Conservation (phyloP, 83 land plant species). For the Isoetes engelmannii region DNA sequence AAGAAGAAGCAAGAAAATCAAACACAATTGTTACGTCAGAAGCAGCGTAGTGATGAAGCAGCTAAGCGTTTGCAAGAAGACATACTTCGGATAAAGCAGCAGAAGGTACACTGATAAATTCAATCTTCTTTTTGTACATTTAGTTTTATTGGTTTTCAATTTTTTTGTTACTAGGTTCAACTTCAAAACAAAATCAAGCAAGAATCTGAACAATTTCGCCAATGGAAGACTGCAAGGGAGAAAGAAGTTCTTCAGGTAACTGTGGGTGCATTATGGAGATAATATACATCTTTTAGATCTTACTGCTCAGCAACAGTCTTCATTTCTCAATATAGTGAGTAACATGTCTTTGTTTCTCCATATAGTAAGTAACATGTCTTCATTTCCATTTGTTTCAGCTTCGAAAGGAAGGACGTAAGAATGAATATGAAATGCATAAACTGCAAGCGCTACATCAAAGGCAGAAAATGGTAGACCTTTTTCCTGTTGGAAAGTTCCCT, state of each 20-base stretch:
- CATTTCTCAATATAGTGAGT: too few relatives aligned
- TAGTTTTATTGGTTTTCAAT: neutral
- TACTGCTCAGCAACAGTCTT: too few relatives aligned
- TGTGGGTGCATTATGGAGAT: too few relatives aligned
- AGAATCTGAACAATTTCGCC: conserved; percentile 92
- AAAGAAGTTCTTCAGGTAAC: conserved; percentile 92
- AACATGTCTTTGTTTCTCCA: too few relatives aligned
- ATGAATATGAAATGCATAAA: conserved; percentile 94
- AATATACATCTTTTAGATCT: too few relatives aligned
- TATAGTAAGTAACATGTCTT: too few relatives aligned
- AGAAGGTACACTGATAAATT: conserved; percentile 46
- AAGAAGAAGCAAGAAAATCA: conserved; percentile 96
- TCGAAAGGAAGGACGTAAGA: conserved; percentile 88
- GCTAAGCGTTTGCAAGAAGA: conserved; percentile 90
- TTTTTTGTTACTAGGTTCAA: conserved; percentile 60
- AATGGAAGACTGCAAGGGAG: conserved; percentile 93
- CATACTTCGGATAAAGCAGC: conserved; percentile 87
- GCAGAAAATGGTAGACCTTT: conserved; percentile 65
- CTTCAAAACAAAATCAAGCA: conserved; percentile 93
- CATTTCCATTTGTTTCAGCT: conserved; percentile 35
- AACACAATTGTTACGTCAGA: conserved; percentile 76
- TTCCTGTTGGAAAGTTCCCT: too few relatives aligned
- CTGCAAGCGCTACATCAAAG: conserved; percentile 92
- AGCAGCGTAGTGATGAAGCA: conserved; percentile 94
- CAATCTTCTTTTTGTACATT: too few relatives aligned